phyloP scores from a whole-genome alignment of 75 land plant species.

The Picea sitchensis region DNA sequence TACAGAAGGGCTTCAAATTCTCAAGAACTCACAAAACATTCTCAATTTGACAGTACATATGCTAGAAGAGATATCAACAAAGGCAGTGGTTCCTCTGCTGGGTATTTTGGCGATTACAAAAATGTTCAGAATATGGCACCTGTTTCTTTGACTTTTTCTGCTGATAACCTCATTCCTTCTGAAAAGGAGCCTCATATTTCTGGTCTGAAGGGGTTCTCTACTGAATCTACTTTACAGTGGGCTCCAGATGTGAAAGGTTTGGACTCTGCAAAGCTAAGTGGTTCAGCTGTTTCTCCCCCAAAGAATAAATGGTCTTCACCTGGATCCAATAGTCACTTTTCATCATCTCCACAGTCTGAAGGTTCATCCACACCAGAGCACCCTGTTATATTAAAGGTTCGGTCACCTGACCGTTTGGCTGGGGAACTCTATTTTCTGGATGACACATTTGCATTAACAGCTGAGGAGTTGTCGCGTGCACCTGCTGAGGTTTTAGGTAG shows the following conservation, averaged over 20 bases:
- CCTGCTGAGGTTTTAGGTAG: slow-evolving; percentile 98
- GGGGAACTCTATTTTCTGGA: slow-evolving; percentile 93
- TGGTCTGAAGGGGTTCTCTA: neutral
- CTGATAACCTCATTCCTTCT: slow-evolving; percentile 45
- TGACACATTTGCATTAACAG: slow-evolving; percentile 66
- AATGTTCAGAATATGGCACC: neutral
- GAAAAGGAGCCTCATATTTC: slow-evolving; percentile 46
- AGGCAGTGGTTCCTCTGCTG: slow-evolving; percentile 16
- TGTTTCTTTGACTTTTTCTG: slow-evolving; percentile 40
- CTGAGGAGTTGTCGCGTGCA: slow-evolving; percentile 93
- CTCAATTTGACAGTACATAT: slow-evolving; percentile 20
- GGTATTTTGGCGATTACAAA: slow-evolving; percentile 17
- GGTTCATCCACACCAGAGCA: slow-evolving; percentile 40
- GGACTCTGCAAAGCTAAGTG: slow-evolving; percentile 5
- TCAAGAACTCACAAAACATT: slow-evolving; percentile 12
- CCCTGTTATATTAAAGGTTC: slow-evolving; percentile 64
- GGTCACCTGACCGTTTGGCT: slow-evolving; percentile 83
- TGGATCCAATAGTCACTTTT: slow-evolving; percentile 46
- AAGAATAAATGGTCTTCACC: slow-evolving; percentile 38
- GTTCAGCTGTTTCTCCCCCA: slow-evolving; percentile 1
- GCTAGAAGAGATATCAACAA: slow-evolving; percentile 10
- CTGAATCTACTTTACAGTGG: slow-evolving; percentile 12
- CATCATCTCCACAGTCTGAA: slow-evolving; percentile 73
- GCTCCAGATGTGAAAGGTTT: slow-evolving; percentile 6
- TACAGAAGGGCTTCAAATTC: slow-evolving; percentile 40